Percentiles rank a stretch among this genome's conserved stretches.
Conservation (phyloP, 805 yeast genomes). For the Zygotorulaspora chibaensis region DNA sequence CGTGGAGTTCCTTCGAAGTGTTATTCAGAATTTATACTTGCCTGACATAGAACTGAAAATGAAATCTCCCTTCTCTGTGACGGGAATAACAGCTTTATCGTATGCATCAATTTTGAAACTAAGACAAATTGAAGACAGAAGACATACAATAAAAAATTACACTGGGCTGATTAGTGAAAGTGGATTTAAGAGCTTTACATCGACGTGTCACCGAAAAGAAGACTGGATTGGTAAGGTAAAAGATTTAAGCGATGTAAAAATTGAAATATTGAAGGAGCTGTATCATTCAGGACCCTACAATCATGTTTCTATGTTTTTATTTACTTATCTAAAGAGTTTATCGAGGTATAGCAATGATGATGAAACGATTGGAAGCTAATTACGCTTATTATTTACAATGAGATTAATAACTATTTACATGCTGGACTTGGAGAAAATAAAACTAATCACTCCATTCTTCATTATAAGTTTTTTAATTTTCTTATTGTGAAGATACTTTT, state of each 20-base stretch:
- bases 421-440: conserved; percentile 29
- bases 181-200: conserved; percentile 19
- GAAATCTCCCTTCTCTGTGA: conserved; percentile 20
- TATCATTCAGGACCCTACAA: conserved; percentile 37
- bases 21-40: conserved; percentile 14
- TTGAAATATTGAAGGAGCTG: conserved; percentile 42
- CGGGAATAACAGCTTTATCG: conserved; percentile 27
- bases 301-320: conserved; percentile 49
- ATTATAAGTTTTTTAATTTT: conserved; percentile 50
- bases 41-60: conserved; percentile 12
- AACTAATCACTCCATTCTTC: conserved; percentile 48
- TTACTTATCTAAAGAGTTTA: conserved; percentile 51
- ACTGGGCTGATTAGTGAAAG: conserved; percentile 19
- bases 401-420: conserved; percentile 1
- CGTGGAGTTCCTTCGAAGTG: conserved; percentile 17
- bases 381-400: too few relatives aligned
- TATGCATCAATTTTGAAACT: conserved; percentile 13
- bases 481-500: conserved; percentile 41
- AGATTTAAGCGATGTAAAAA: conserved; percentile 43
- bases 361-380: background rate
- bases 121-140: conserved; percentile 10
- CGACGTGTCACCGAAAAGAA: background rate
- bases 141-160: conserved; percentile 6
- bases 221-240: conserved; percentile 18
- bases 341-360: conserved; percentile 19